Evolutionary conservation across 306 rosid species (phyloP).

Genomic region (Malus orientalis): DNA sequence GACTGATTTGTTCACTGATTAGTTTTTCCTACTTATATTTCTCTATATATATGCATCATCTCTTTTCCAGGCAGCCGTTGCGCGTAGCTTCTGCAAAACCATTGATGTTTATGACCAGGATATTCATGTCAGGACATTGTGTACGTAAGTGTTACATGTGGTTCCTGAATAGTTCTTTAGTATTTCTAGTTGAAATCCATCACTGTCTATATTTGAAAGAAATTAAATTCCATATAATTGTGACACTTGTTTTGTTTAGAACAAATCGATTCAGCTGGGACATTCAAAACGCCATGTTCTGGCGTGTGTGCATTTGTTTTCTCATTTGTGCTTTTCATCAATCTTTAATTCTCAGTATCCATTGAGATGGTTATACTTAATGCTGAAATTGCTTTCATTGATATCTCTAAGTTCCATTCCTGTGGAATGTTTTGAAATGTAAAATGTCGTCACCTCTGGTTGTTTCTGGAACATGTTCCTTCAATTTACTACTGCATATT

Average conservation of each 20-base stretch:
- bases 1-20: neutral
- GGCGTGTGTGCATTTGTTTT: neutral
- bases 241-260: neutral
- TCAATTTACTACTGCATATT: neutral
- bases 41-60: slow-evolving; percentile 10
- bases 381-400: neutral
- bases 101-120: slow-evolving; percentile 89
- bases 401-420: neutral
- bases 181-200: neutral
- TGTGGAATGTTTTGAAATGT: neutral
- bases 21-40: slow-evolving; percentile 4
- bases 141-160: slow-evolving; percentile 49
- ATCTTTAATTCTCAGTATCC: neutral
- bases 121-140: slow-evolving; percentile 61
- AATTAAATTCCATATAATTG: neutral
- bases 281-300: neutral
- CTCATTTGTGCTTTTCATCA: neutral
- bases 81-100: slow-evolving; percentile 65
- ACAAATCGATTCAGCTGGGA: neutral
- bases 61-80: slow-evolving; percentile 72
- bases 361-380: neutral
- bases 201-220: neutral
- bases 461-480: neutral
- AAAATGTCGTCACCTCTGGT: neutral
- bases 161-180: neutral